Base-by-base conservation (phyloP, 768 basidiomycete genomes). In the Antrodiella citrinella region DNA sequence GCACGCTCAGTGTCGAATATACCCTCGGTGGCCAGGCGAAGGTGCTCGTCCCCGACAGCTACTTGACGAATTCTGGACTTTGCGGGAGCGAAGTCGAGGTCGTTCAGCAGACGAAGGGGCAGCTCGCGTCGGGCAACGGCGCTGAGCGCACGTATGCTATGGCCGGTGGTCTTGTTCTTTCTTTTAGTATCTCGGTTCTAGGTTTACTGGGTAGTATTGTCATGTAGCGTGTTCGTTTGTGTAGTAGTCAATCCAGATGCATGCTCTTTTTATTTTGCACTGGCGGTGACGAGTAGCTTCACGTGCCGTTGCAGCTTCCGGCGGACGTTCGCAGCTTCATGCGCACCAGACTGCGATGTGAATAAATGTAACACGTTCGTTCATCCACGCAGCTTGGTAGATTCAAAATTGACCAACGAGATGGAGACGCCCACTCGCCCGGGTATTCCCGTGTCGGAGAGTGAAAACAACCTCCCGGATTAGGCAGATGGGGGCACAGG, bases 1-100 rank as follows among this genome's bases (percentile, higher is more conserved):
- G 84, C 38, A 78, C 72, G 26, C 57, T 91, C 45, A 71, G 77
- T 21, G 75, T 80, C 20, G 68, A 81, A 52, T 90, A 90, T 60
- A 73, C 73, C 5, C 68, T 68, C 47, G 86, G 86, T 22, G 86
- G 85, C 26, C 68, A 70, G 13, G 72, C 86, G 2, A 71, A 75
- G 35, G 68, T 87, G 47, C 71, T 86, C 21, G 65, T 77, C 2
- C 78, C 78, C 3, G 59, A 67, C 44, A 47, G 35, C 39, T 39
- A 63, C 15, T 59, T 75, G 20, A 13, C 61, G 22, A 63, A 59
- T 22, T 74, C 72, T 10, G 67, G 69, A 19, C 26, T 75, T 35
- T 75, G 74, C 52, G 69, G 63, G 5, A 52, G 59, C 38, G 19
- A 45, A 11, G 20, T 15, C 15, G 7, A n/a, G 15, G 49, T 40